These are phyloP conservation scores for Calonectria pteridis DNA, from an alignment of 2,329 filamentous ascomycete species.

Conservation along the genomic window DNA sequence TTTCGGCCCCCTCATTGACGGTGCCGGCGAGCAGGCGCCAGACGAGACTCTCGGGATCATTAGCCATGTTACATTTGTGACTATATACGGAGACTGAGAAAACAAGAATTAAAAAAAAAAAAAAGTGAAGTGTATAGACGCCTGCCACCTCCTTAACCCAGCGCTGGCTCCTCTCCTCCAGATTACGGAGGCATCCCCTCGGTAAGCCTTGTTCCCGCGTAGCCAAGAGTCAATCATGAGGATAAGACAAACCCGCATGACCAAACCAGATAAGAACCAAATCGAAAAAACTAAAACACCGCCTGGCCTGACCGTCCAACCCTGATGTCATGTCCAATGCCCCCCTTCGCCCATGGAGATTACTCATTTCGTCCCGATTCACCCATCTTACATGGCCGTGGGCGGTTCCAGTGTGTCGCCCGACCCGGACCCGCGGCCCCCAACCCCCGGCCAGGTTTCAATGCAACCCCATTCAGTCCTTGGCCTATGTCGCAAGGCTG, in stretches of 20 bases:
- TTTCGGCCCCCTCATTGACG: conserved; percentile 2
- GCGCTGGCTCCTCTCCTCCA: conserved; percentile 12
- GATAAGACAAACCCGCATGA: conserved; percentile 10
- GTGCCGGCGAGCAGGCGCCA: background rate
- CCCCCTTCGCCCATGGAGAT: conserved; percentile 15
- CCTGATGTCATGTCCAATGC: conserved; percentile 2
- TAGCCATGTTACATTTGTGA: conserved; percentile 16
- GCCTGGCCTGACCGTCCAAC: background rate
- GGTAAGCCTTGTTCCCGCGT: conserved; percentile 1
- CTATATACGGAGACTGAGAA: background rate
- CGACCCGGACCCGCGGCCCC: background rate
- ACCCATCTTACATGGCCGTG: conserved; percentile 25
- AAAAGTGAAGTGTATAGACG: background rate
- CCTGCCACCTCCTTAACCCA: background rate
- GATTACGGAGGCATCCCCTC: conserved; percentile 12
- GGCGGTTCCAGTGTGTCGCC: conserved; percentile 9
- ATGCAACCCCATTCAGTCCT: conserved; percentile 12
- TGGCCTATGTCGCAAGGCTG: conserved; percentile 31
- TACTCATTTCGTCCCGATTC: conserved; percentile 25
- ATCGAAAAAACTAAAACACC: conserved; percentile 8
- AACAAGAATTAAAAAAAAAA: background rate
- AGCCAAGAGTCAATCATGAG: conserved; percentile 1
- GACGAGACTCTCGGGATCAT: background rate
- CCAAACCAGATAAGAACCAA: conserved; percentile 27
- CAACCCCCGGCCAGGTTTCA: conserved; percentile 24